Conservation (phyloP, 768 basidiomycete genomes). For the Psilocybe sp. region DNA sequence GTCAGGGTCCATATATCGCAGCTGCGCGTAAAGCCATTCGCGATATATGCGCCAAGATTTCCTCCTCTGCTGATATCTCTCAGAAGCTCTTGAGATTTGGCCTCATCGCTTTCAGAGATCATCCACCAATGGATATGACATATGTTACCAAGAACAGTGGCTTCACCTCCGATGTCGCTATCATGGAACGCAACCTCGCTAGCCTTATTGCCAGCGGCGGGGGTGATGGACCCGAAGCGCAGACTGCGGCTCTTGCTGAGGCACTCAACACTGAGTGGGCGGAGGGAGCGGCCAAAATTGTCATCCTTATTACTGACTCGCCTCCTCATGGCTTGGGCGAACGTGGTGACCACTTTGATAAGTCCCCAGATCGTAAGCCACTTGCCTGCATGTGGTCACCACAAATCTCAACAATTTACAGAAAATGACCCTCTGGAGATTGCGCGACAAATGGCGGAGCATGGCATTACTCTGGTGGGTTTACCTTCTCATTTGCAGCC, state of each 20-base stretch:
- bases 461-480: slow-evolving; percentile 48
- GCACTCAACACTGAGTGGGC: slow-evolving; percentile 46
- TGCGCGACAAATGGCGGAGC: slow-evolving; percentile 38
- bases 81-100: slow-evolving; percentile 43
- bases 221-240: slow-evolving; percentile 54
- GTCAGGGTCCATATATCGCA: slow-evolving; percentile 32
- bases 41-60: slow-evolving; percentile 43
- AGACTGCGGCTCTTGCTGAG: slow-evolving; percentile 46
- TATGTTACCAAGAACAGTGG: slow-evolving; percentile 45
- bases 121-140: slow-evolving; percentile 47
- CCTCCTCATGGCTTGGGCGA: slow-evolving; percentile 59
- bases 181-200: slow-evolving; percentile 36
- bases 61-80: slow-evolving; percentile 38
- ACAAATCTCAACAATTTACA: not conserved
- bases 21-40: slow-evolving; percentile 42
- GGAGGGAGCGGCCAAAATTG: slow-evolving; percentile 44
- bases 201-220: slow-evolving; percentile 34
- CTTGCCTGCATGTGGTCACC: not conserved
- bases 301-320: slow-evolving; percentile 53
- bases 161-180: slow-evolving; percentile 41
- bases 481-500: not conserved
- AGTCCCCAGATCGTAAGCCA: slow-evolving; percentile 19
- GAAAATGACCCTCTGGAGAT: slow-evolving; percentile 23
- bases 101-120: slow-evolving; percentile 50
- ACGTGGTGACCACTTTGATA: slow-evolving; percentile 38